Base-by-base conservation (phyloP, 768 basidiomycete genomes). In the Russula brevipes region DNA sequence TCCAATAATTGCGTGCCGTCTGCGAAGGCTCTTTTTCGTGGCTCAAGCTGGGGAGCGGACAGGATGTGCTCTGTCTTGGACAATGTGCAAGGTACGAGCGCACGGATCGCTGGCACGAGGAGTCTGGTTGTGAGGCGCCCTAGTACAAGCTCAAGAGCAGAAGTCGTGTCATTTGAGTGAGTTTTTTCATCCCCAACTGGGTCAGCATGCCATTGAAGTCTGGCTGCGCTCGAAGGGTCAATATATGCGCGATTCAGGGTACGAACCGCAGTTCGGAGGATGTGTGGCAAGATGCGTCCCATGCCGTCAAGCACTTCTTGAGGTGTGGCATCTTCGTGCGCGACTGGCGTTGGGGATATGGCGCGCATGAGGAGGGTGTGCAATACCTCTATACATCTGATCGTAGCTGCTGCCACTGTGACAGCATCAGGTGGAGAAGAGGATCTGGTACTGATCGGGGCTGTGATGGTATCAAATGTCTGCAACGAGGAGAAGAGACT, bases 401-500 rank as follows among this genome's bases (percentile, higher is more conserved):
- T 30, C 39, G 55, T 46, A n/a, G 55, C 51, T 0, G 53, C 49
- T 14, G 24, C 56, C 16, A 60, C 39, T 33, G 31, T n/a, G 2
- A 30, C 19, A 14, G 41, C 19, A 17, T 64, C 57, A 0, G 53
- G 16, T 8, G 33, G 36, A 19, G 41, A 30, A 17, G 9, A 5
- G 8, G 58, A 31, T 16, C 42, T 57, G 6, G 45, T 44, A 7
- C 31, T 10, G 31, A 44, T 7, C 17, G 4, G 11, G 3, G 54
- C 30, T 5, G 59, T 31, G 44, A 57, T 38, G 12, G 17, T 35
- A 16, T 66, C 54, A 16, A 66, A 41, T 5, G 51, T 35, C 7
- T 54, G 64, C 2, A 66, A 52, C 16, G 63, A 65, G 5, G 66
- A 56, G 44, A 66, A 60, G 56, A 66, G 54, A 1, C 17, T 44